These are phyloP conservation scores for Solanum sejunctum DNA, from an alignment of 257 asterid species.

Conservation along the genomic window DNA sequence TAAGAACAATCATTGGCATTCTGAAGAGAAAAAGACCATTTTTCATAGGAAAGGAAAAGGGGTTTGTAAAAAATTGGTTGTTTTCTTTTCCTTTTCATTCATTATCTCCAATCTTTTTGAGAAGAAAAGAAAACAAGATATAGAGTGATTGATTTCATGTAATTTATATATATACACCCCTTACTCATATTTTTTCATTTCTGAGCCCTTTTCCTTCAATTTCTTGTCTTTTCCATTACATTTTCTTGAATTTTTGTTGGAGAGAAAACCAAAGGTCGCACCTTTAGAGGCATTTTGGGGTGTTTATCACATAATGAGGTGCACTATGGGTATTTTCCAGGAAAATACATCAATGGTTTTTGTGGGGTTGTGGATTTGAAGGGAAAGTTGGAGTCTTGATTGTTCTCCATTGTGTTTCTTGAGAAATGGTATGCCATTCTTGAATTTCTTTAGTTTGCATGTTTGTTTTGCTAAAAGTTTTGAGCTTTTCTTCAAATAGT, in stretches of 20 bases:
- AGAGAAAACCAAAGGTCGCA: neutral
- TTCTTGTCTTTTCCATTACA: neutral
- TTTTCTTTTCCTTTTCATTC: slow-evolving; percentile 5
- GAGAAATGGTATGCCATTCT: slow-evolving; percentile 13
- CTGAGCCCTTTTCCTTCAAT: neutral
- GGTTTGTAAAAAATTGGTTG: slow-evolving; percentile 6
- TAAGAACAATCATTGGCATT: neutral
- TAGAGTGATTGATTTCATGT: neutral
- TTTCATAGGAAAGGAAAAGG: neutral
- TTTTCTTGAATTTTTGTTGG: neutral
- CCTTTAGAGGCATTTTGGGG: neutral
- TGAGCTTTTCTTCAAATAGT: neutral
- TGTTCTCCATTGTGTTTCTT: slow-evolving; percentile 2
- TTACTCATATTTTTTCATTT: neutral
- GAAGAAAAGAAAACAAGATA: neutral
- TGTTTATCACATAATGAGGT: neutral
- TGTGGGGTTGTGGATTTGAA: slow-evolving; percentile 5
- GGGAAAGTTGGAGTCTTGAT: slow-evolving; percentile 7
- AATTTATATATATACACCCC: neutral
- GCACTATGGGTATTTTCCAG: neutral
- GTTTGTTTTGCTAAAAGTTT: neutral
- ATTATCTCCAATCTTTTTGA: neutral
- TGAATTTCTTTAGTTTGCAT: neutral
- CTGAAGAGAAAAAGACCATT: neutral
- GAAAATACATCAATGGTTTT: neutral